Conservation (phyloP, 2,329 filamentous ascomycete genomes). For the Ceratocystis variospora region DNA sequence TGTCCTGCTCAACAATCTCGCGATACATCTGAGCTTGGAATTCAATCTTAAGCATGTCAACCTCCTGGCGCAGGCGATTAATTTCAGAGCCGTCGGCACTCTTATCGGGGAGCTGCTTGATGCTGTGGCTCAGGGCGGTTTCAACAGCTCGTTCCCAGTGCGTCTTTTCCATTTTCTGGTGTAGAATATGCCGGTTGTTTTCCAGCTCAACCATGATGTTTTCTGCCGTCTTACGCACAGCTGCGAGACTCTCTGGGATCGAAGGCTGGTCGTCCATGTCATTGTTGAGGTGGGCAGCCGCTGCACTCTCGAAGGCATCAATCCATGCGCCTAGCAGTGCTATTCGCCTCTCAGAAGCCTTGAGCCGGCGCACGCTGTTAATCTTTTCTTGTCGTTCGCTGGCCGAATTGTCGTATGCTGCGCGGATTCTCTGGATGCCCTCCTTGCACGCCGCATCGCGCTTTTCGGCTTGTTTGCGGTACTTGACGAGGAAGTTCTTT, state of each 20-base stretch:
- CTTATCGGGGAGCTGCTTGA: constrained; percentile 62
- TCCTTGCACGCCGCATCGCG: constrained; percentile 62
- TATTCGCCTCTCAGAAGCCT: constrained; percentile 73
- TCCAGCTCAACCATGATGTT: constrained; percentile 84
- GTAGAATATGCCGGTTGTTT: constrained; percentile 76
- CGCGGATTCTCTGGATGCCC: constrained; percentile 63
- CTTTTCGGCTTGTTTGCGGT: constrained; percentile 81
- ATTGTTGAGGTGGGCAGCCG: constrained; percentile 43
- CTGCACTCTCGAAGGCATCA: constrained; percentile 74
- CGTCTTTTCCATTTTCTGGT: constrained; percentile 64
- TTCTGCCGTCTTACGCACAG: constrained; percentile 75
- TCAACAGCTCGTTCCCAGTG: constrained; percentile 84
- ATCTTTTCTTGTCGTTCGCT: constrained; percentile 67
- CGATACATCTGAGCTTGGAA: constrained; percentile 67
- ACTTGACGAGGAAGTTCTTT: constrained; percentile 67
- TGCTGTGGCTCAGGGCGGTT: constrained; percentile 71
- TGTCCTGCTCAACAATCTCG: constrained; percentile 73
- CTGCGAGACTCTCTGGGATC: constrained; percentile 53
- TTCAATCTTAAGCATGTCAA: constrained; percentile 69
- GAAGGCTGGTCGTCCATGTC: constrained; percentile 25
- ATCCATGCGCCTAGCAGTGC: constrained; percentile 83
- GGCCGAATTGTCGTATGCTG: constrained; percentile 69
- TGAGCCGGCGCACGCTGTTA: constrained; percentile 65
- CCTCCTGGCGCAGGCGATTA: constrained; percentile 61
- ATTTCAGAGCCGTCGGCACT: constrained; percentile 34